Percentiles rank a stretch among this genome's conserved stretches.
These are phyloP conservation scores for Pinus taeda DNA, from an alignment of 75 land plant species.

Conservation along the genomic window DNA sequence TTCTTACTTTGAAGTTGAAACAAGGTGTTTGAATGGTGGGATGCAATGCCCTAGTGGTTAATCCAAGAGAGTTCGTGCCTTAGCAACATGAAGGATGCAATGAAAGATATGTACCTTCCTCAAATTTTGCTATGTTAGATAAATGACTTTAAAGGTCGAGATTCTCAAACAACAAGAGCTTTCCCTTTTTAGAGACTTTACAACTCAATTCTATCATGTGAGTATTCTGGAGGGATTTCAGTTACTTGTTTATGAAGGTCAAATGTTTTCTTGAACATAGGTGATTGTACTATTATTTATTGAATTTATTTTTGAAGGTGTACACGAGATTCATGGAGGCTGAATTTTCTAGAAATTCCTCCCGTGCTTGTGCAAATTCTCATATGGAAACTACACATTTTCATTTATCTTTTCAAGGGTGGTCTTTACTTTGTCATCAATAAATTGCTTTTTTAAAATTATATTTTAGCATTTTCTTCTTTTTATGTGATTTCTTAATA, in stretches of 20 bases:
- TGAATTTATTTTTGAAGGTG: background rate
- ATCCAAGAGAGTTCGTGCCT: too few species aligned
- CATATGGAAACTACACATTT: background rate
- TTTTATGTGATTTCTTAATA: background rate
- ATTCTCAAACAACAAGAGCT: constrained; percentile 58
- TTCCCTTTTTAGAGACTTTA: constrained; percentile 58
- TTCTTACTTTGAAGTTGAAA: too few species aligned
- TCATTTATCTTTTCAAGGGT: background rate
- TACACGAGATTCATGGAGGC: background rate
- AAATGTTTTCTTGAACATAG: background rate
- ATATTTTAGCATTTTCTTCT: background rate
- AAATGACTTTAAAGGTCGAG: constrained; percentile 76
- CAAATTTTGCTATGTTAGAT: constrained; percentile 82
- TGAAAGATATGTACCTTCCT: constrained; percentile 46
- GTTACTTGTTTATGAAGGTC: background rate
- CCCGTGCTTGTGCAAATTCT: background rate
- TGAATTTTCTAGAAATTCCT: background rate
- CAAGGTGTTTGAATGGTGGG: too few species aligned
- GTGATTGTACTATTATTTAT: background rate
- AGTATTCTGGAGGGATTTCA: constrained; percentile 3
- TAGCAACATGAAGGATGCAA: constrained; percentile 23
- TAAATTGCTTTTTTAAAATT: background rate
- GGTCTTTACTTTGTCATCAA: background rate
- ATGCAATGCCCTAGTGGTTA: too few species aligned
- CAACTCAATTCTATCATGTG: constrained; percentile 76